A percentile compares a stretch with the other conserved stretches of the same genome.
Evolutionary conservation across 2,329 filamentous ascomycete genomes (phyloP).

Genomic region (Conoideocrella luteorostrata): DNA sequence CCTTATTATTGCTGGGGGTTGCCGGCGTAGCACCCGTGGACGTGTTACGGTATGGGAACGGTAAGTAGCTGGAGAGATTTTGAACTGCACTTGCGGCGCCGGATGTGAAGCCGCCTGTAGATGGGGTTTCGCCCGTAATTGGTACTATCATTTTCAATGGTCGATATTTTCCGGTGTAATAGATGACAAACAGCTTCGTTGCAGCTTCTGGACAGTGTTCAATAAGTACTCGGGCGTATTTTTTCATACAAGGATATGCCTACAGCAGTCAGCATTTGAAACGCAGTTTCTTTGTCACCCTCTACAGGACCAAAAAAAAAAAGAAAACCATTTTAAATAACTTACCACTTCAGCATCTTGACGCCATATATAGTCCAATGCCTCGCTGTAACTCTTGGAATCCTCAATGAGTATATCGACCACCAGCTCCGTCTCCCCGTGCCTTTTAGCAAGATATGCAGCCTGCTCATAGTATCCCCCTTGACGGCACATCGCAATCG

Average conservation of each 20-base stretch:
- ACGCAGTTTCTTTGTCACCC: no score
- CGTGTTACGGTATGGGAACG: conserved; percentile 76
- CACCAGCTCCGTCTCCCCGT: conserved; percentile 87
- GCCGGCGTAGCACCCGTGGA: conserved; percentile 46
- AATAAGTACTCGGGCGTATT: conserved; percentile 85
- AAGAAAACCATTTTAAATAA: conserved; percentile 11
- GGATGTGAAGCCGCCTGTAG: conserved; percentile 40
- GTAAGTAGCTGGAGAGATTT: conserved; percentile 76
- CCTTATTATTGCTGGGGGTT: conserved; percentile 41
- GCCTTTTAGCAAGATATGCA: conserved; percentile 88
- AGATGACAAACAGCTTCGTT: conserved; percentile 85
- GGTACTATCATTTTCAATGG: conserved; percentile 51
- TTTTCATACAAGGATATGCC: conserved; percentile 87
- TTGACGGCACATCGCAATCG: conserved; percentile 95
- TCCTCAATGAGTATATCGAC: conserved; percentile 96
- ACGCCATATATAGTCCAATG: conserved; percentile 85
- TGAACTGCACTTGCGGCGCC: conserved; percentile 73
- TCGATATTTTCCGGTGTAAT: conserved; percentile 80
- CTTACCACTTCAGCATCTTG: conserved; percentile 70
- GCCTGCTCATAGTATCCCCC: conserved; percentile 96
- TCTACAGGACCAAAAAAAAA: neutral
- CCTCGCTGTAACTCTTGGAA: conserved; percentile 81
- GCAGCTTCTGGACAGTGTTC: conserved; percentile 78
- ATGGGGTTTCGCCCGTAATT: conserved; percentile 29
- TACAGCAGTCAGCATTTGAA: conserved; percentile 37